Conservation (phyloP, 1,139 yeast genomes). For the Saccharomyces hybrid region DNA sequence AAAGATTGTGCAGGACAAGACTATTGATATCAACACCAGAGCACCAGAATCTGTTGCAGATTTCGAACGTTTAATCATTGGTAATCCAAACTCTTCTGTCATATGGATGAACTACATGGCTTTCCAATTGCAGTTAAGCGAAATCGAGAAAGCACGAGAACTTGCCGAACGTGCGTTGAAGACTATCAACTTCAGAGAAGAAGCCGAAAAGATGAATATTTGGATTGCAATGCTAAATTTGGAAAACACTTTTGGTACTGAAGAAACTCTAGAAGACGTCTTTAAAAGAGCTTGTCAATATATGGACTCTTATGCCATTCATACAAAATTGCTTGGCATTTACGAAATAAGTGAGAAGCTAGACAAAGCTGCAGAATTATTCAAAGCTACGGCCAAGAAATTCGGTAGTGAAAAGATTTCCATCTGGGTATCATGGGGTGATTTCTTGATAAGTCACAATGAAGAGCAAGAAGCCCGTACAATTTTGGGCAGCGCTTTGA, state of each 20-base stretch:
- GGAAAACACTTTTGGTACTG: constrained; percentile 88
- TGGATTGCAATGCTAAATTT: constrained; percentile 94
- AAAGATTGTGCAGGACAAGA: constrained; percentile 61
- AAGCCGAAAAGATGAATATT: constrained; percentile 82
- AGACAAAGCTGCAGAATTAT: constrained; percentile 62
- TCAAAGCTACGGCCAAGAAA: constrained; percentile 65
- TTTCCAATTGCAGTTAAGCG: constrained; percentile 90
- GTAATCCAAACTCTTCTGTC: constrained; percentile 88
- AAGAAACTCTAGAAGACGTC: constrained; percentile 68
- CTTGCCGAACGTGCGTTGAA: constrained; percentile 87
- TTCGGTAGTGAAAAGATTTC: constrained; percentile 60
- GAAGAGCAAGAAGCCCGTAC: constrained; percentile 56
- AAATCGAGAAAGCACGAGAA: constrained; percentile 88
- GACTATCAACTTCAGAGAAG: constrained; percentile 85
- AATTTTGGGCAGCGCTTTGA: constrained; percentile 64
- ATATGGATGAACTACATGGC: constrained; percentile 99
- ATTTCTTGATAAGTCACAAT: constrained; percentile 58
- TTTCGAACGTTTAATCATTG: constrained; percentile 82
- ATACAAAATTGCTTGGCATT: constrained; percentile 70
- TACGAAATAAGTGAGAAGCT: constrained; percentile 65
- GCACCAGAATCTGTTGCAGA: constrained; percentile 89
- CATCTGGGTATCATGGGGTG: constrained; percentile 76
- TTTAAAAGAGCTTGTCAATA: constrained; percentile 82
- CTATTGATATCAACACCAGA: constrained; percentile 73
- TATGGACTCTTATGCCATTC: constrained; percentile 81